Evolutionary conservation across 371 early-diverging fungal species (phyloP), one percentile per base, ranked within the genome.

Genomic region (Lichtheimia hyalospora): DNA sequence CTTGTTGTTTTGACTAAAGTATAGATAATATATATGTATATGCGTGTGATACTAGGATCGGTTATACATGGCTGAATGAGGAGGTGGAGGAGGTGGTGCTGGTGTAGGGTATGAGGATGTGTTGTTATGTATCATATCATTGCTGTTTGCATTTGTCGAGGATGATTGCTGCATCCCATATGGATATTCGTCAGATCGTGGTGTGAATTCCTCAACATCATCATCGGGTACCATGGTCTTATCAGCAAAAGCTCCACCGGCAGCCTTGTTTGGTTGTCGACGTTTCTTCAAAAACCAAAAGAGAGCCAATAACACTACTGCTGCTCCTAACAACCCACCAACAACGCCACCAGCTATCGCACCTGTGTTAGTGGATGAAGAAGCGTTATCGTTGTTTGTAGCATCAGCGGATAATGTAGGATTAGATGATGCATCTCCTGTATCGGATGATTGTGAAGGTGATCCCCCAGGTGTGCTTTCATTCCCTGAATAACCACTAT

Each of bases 391-490:
- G 34, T 34, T 34, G 34, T 8, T 10, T 34, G 34, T 10, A 10
- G 34, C 10, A 10, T 10, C 34, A 8, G 34, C 10, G 1, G 6
- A 8, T 34, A 34, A 34, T 8, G 34, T 34, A 34, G 34, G 34
- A 34, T 34, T 6, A 10, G 34, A 34, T 34, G 34, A 34, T 34
- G 34, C 10, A 34, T 34, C 34, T 34, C 34, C 34, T 34, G 34
- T 8, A 34, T 34, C 34, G 0, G 34, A 34, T 8, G 34, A 34
- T 1, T 6, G 6, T 8, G 34, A 34, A 34, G 34, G 34, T 34
- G 34, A 34, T 34, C 46, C 56, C 10, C 41, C 56, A 25, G 42
- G 20, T 1, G 56, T 43, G 2, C 56, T 43, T 41, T 43, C 56
- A 15, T 27, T 44, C 13, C 34, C 34, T 34, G 34, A 34, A 34